phyloP scores from a whole-genome alignment of 2,329 filamentous ascomycete species.

The Colletotrichum sp. region DNA sequence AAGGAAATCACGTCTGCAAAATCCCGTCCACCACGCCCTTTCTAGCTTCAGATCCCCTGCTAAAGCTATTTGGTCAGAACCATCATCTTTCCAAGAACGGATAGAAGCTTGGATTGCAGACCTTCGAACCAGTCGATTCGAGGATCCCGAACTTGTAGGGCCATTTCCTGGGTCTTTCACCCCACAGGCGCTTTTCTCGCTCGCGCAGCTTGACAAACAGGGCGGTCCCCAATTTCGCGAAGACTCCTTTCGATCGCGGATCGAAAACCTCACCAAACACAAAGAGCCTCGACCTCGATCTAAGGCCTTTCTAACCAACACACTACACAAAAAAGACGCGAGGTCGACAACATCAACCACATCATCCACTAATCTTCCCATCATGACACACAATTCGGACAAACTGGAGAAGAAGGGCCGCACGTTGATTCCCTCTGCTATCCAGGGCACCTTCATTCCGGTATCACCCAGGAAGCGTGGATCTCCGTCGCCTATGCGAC shows the following conservation, averaged over 20 bases:
- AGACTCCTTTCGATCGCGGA: slow-evolving; percentile 6
- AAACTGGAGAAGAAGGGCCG: slow-evolving; percentile 6
- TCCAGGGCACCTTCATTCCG: slow-evolving; percentile 43
- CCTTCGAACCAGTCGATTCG: not conserved
- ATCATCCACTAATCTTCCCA: not conserved
- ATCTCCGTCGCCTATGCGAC: slow-evolving; percentile 40
- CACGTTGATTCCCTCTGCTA: slow-evolving; percentile 22
- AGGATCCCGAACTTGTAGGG: slow-evolving; percentile 17
- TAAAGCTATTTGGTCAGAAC: not conserved
- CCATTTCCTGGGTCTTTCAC: slow-evolving; percentile 8
- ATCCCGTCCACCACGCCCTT: not conserved
- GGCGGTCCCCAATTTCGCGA: not conserved
- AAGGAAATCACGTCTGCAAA: not conserved
- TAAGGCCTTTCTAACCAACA: not conserved
- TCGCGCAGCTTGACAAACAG: not conserved
- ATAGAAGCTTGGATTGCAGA: slow-evolving; percentile 13
- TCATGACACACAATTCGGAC: not conserved
- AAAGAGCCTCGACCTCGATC: not conserved
- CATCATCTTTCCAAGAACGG: not conserved
- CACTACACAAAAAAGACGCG: not conserved
- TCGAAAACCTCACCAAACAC: not conserved
- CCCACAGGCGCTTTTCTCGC: not conserved
- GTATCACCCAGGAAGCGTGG: slow-evolving; percentile 36
- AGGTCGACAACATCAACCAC: not conserved
- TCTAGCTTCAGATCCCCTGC: not conserved